Percentiles rank a stretch among this genome's conserved stretches.
Evolutionary conservation across 2,329 filamentous ascomycete genomes (phyloP).

Genomic region (Diaporthe vexans): DNA sequence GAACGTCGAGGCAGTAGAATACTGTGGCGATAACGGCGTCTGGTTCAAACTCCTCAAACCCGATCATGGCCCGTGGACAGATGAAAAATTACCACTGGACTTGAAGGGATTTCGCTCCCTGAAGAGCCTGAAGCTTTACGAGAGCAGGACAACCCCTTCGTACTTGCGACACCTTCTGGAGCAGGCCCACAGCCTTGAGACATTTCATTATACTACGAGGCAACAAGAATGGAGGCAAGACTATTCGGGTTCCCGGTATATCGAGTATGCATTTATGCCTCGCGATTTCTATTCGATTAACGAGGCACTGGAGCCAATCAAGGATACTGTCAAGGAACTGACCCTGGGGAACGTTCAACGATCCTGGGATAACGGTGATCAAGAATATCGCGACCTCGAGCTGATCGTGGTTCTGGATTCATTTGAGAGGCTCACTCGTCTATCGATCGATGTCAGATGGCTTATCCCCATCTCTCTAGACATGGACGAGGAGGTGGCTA

Average conservation of each 20-base stretch:
- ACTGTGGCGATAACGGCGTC: constrained; percentile 1
- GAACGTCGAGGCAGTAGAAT: constrained; percentile 1
- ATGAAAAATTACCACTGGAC: background rate
- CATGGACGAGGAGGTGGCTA: background rate
- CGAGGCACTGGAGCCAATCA: background rate
- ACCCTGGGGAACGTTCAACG: background rate
- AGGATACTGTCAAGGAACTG: background rate
- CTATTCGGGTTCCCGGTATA: background rate
- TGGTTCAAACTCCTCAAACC: constrained; percentile 15
- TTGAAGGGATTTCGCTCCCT: background rate
- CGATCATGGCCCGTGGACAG: background rate
- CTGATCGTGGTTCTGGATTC: background rate
- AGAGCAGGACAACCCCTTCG: background rate
- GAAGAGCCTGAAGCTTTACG: constrained; percentile 6
- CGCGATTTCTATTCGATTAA: background rate
- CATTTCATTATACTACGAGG: background rate
- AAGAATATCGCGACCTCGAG: constrained; percentile 1
- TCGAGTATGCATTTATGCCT: background rate
- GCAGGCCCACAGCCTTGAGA: constrained; percentile 9
- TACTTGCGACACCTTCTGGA: background rate
- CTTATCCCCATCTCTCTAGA: background rate
- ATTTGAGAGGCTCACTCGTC: background rate
- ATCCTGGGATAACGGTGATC: background rate
- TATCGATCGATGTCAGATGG: constrained; percentile 6
- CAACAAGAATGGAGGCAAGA: constrained; percentile 12